Evolutionary conservation across 2,329 filamentous ascomycete species (phyloP).

Genomic region (Didymella pomorum): DNA sequence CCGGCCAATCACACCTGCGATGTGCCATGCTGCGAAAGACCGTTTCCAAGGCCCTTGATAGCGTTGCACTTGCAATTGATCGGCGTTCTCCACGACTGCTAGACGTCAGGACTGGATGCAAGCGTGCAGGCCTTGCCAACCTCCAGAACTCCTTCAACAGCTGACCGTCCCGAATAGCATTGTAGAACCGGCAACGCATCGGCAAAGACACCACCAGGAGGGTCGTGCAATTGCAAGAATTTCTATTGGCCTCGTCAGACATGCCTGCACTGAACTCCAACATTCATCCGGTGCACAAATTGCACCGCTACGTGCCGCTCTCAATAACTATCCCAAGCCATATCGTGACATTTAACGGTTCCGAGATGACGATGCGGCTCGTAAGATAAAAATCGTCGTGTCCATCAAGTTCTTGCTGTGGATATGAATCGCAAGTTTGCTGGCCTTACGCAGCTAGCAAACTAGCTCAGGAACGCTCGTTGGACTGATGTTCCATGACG

Average conservation of each 20-base stretch:
- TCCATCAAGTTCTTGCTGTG: constrained; percentile 1
- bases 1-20: constrained; percentile 5
- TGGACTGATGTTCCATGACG: not conserved
- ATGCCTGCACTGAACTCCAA: constrained; percentile 7
- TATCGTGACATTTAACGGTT: constrained; percentile 1
- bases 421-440: constrained; percentile 15
- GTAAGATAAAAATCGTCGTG: not conserved
- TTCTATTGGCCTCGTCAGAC: constrained; percentile 10
- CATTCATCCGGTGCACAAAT: constrained; percentile 6
- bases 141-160: constrained; percentile 2
- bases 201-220: constrained; percentile 8
- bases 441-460: constrained; percentile 9
- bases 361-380: constrained; percentile 8
- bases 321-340: constrained; percentile 5
- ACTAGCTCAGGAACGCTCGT: constrained; percentile 11
- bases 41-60: constrained; percentile 9
- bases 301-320: constrained; percentile 14
- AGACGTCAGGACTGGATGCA: constrained; percentile 6
- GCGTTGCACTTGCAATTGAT: constrained; percentile 9
- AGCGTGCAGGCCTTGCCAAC: constrained; percentile 2
- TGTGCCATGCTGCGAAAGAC: constrained; percentile 10
- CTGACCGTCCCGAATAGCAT: constrained; percentile 6
- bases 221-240: constrained; percentile 15
- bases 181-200: constrained; percentile 17
- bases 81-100: not conserved